Conservation (phyloP, 192 early-diverging fungal species). For the Backusella tuberculispora region DNA sequence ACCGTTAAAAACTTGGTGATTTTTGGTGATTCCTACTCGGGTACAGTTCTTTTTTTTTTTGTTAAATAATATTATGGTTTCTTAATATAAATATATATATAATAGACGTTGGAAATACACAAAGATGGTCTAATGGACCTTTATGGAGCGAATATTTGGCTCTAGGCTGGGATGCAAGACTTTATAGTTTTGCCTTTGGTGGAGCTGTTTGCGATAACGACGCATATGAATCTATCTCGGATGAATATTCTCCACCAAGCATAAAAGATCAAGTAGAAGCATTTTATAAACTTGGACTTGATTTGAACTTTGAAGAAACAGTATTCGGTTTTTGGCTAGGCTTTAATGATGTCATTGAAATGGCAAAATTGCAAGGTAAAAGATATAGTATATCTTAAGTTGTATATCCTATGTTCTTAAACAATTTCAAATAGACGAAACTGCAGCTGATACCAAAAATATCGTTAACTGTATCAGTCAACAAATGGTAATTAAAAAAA, state of each 20-base stretch:
- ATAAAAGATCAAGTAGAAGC: conserved; percentile 39
- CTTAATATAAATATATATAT: background rate
- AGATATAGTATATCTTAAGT: background rate
- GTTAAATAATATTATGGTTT: no score
- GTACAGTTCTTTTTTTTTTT: conserved; percentile 13
- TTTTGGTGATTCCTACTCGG: conserved; percentile 45
- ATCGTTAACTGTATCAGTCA: conserved; percentile 34
- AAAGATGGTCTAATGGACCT: conserved; percentile 36
- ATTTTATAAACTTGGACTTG: conserved; percentile 34
- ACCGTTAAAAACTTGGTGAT: conserved; percentile 40
- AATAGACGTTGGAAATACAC: conserved; percentile 33
- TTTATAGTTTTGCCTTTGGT: conserved; percentile 40
- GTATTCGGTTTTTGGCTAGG: conserved; percentile 43
- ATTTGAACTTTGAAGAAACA: conserved; percentile 36
- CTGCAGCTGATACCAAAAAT: background rate
- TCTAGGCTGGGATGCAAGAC: conserved; percentile 32
- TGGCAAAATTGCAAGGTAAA: background rate
- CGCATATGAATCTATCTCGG: background rate
- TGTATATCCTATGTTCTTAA: background rate
- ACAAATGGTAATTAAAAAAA: conserved; percentile 34
- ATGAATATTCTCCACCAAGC: conserved; percentile 15
- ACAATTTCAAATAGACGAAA: background rate
- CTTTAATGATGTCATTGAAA: conserved; percentile 29
- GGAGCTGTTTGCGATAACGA: conserved; percentile 33
- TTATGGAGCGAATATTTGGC: conserved; percentile 39